Percentiles rank a stretch among this genome's conserved stretches.
These are phyloP conservation scores for Brachypodium distachyon DNA, from an alignment of 202 grass and related monocot genomes.

Conservation along the genomic window DNA sequence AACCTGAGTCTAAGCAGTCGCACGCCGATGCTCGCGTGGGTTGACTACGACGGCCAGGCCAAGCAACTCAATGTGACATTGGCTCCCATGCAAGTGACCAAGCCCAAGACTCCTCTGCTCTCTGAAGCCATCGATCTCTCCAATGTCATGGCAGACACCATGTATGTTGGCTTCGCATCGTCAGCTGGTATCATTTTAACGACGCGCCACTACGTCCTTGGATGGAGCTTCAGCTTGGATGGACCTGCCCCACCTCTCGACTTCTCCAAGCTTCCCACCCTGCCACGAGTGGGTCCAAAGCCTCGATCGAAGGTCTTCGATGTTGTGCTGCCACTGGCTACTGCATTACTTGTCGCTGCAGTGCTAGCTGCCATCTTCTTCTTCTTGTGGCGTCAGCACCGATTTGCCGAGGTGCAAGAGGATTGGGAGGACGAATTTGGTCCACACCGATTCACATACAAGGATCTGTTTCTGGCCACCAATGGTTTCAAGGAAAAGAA, in stretches of 20 bases:
- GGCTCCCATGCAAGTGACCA: neutral
- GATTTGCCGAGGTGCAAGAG: neutral
- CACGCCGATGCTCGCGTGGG: neutral
- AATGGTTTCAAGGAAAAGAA: neutral
- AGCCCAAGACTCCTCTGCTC: neutral
- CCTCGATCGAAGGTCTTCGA: neutral
- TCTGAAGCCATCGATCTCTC: neutral
- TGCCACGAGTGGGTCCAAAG: neutral
- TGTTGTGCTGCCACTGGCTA: neutral
- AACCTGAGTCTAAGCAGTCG: neutral
- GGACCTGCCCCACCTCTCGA: neutral
- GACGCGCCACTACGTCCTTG: slow-evolving; percentile 7
- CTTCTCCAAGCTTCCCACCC: neutral
- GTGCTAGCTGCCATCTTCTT: neutral
- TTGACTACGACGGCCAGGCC: slow-evolving; percentile 2
- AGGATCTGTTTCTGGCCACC: neutral
- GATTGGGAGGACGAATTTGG: too few relatives aligned
- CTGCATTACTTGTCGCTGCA: neutral
- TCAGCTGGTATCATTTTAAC: neutral
- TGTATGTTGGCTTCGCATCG: neutral
- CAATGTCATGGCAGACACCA: neutral
- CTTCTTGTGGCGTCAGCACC: neutral
- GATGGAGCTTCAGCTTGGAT: slow-evolving; percentile 15
- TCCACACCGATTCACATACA: neutral
- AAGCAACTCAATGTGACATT: neutral